Percentiles rank a stretch among this genome's conserved stretches.
These are phyloP conservation scores for Auricularia sp. DNA, from an alignment of 768 basidiomycete species.

Conservation along the genomic window DNA sequence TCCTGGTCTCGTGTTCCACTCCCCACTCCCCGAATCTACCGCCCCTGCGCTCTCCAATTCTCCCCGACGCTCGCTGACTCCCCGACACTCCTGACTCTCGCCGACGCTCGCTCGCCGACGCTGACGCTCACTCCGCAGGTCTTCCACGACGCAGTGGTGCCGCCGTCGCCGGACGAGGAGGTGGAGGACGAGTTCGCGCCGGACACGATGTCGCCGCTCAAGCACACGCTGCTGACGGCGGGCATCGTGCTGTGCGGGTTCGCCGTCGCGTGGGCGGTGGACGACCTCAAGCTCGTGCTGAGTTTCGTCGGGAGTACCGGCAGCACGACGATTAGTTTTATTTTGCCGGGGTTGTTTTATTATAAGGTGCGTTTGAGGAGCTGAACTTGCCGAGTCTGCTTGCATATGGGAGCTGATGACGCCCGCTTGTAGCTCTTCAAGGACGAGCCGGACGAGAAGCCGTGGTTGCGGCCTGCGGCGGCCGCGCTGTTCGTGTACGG, in stretches of 20 bases:
- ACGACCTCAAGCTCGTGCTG: slow-evolving; percentile 72
- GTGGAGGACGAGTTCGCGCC: slow-evolving; percentile 43
- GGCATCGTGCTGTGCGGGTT: slow-evolving; percentile 58
- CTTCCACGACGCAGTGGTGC: slow-evolving; percentile 24
- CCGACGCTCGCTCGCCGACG: no score
- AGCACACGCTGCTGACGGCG: slow-evolving; percentile 60
- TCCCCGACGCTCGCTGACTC: no score
- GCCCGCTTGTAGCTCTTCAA: slow-evolving; percentile 47
- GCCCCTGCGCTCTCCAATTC: no score
- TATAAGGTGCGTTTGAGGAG: slow-evolving; percentile 58
- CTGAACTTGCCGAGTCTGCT: not conserved
- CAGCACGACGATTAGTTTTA: slow-evolving; percentile 93
- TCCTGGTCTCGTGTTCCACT: no score
- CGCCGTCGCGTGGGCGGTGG: slow-evolving; percentile 64
- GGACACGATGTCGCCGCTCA: slow-evolving; percentile 53
- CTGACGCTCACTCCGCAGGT: not conserved
- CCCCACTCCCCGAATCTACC: no score
- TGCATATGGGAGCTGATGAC: not conserved
- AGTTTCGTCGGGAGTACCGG: slow-evolving; percentile 96
- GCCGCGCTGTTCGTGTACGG: slow-evolving; percentile 70
- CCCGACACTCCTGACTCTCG: no score
- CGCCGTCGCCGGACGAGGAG: slow-evolving; percentile 34
- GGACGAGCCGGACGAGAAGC: slow-evolving; percentile 44
- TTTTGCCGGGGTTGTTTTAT: slow-evolving; percentile 86
- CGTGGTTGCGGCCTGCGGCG: slow-evolving; percentile 46